These are phyloP conservation scores for Cladosporium sp. DNA, from an alignment of 2,329 filamentous ascomycete genomes.

Conservation along the genomic window DNA sequence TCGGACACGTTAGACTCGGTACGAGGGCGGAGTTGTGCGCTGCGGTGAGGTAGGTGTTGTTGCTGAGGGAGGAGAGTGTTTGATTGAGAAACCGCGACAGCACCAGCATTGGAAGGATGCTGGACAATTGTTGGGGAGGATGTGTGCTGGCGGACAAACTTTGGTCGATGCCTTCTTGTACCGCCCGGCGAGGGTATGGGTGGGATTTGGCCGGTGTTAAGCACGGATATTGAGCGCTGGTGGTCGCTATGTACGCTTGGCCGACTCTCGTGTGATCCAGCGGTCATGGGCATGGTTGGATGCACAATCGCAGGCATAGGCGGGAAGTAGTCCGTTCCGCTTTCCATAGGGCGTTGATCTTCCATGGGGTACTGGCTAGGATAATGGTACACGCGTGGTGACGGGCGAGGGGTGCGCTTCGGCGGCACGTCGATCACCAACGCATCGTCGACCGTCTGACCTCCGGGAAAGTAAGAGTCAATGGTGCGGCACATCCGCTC, in stretches of 20 bases:
- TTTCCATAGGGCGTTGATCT: slow-evolving; percentile 60
- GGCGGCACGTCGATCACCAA: slow-evolving; percentile 81
- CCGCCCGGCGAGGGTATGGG: slow-evolving; percentile 77
- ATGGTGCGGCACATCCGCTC: slow-evolving; percentile 73
- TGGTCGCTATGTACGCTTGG: slow-evolving; percentile 31
- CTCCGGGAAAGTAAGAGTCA: slow-evolving; percentile 77
- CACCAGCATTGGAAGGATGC: slow-evolving; percentile 30
- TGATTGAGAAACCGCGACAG: slow-evolving; percentile 30
- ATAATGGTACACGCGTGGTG: slow-evolving; percentile 54
- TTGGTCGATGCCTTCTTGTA: slow-evolving; percentile 49
- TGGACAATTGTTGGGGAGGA: slow-evolving; percentile 68
- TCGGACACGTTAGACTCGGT: slow-evolving; percentile 38
- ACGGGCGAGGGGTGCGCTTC: slow-evolving; percentile 71
- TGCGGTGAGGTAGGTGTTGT: slow-evolving; percentile 25
- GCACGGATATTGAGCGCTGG: slow-evolving; percentile 67
- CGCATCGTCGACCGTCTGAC: slow-evolving; percentile 82
- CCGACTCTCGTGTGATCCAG: slow-evolving; percentile 32
- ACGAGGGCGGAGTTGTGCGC: slow-evolving; percentile 27
- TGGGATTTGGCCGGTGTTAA: slow-evolving; percentile 74
- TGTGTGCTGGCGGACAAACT: slow-evolving; percentile 65
- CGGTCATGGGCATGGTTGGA: slow-evolving; percentile 33
- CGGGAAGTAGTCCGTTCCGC: slow-evolving; percentile 76
- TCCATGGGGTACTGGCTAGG: slow-evolving; percentile 48
- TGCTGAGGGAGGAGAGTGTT: slow-evolving; percentile 26
- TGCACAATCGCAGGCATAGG: slow-evolving; percentile 51